Base-by-base conservation (phyloP, 352 stramenopile species). In the Phytopythium montanum region DNA sequence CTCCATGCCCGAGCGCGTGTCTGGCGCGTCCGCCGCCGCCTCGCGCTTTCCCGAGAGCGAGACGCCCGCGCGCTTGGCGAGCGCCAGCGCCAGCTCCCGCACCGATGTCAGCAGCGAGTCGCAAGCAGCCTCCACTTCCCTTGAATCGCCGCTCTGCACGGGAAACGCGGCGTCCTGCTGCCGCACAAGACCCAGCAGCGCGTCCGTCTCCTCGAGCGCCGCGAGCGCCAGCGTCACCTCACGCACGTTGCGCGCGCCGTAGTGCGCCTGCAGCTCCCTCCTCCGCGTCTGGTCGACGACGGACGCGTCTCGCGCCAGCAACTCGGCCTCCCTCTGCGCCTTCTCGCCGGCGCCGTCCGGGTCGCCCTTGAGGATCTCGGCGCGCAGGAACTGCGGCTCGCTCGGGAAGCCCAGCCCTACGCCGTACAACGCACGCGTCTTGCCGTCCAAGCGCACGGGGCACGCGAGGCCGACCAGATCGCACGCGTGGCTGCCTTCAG, bases 321-420 rank as follows among this genome's bases (percentile, higher is more conserved):
- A 54, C 61, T 83, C 69, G 6, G 74, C 81, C 39, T 94, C 80
- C 2, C 74, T 65, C 25, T 80, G 57, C 2, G 79, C 81, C 44
- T 90, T 88, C 60, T 88, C 75, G 0, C 79, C 80, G 6, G 75
- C 80, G 28, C 72, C 70, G 18, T 90, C 80, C 0, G 81, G 70
- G 31, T 92, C 84, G 42, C 79, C 79, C 64, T 92, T 90, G 59
- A 90, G 56, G 42, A 94, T 81, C 3, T 89, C 75, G 16, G 86
- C 69, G 19, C 68, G 59, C 18, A 75, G 56, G 45, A 76, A 94
- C 44, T 73, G 62, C 2, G 68, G 65, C 1, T 70, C 69, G 14
- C 64, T 26, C 14, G 78, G 75, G 54, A 88, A 92, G 2, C 82
- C 82, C 10, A 90, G 56, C 2, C 72, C 71, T 2, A 36, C 36